Evolutionary conservation across 352 stramenopile genomes (phyloP).

Genomic region (Proteromonas lacertae): DNA sequence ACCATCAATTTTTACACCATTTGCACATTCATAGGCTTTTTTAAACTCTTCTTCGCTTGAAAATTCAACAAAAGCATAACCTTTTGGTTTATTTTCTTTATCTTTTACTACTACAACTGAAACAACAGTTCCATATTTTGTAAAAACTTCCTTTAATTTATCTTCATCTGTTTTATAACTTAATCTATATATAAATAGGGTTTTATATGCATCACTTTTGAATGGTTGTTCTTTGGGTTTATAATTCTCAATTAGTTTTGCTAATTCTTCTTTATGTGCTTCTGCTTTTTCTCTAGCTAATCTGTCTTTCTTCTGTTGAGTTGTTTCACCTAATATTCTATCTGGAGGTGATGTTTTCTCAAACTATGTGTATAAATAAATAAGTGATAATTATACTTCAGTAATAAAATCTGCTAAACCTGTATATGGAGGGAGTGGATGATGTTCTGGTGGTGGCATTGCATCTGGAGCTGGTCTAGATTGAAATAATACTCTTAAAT

Average conservation of each 20-base stretch:
- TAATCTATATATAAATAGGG: conserved; percentile 77
- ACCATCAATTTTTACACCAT: conserved; percentile 79
- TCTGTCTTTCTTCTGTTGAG: no score
- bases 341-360: no score
- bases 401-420: conserved; percentile 4
- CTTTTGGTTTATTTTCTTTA: conserved; percentile 42
- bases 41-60: conserved; percentile 82
- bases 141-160: conserved; percentile 75
- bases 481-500: conserved; percentile 13
- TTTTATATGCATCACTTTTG: conserved; percentile 59
- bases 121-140: conserved; percentile 57
- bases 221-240: conserved; percentile 17
- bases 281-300: no score
- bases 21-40: conserved; percentile 52
- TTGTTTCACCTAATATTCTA: no score
- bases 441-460: conserved; percentile 5
- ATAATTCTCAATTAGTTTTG: background rate
- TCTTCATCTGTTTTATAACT: conserved; percentile 89
- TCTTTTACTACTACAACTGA: conserved; percentile 46
- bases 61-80: conserved; percentile 94
- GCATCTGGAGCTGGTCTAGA: conserved; percentile 6
- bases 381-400: no score
- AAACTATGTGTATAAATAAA: no score
- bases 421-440: conserved; percentile 2
- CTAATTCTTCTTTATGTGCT: no score